Evolutionary conservation across 2,329 filamentous ascomycete genomes (phyloP).

Genomic region (Fusarium dlaminii): DNA sequence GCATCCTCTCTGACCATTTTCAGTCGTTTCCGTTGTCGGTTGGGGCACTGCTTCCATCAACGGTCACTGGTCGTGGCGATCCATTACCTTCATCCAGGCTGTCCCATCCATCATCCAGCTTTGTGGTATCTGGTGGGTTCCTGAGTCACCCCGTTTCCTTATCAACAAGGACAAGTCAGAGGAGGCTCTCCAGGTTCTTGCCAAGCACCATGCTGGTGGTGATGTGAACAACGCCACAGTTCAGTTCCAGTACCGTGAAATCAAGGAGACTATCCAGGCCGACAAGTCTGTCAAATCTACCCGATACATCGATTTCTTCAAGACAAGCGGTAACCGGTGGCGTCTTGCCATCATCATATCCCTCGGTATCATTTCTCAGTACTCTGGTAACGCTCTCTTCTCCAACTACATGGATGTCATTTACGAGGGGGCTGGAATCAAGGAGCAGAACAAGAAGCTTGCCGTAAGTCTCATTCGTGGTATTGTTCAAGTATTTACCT

Average conservation of each 20-base stretch:
- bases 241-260: constrained; percentile 73
- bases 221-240: constrained; percentile 67
- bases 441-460: constrained; percentile 63
- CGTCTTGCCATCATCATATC: constrained; percentile 69
- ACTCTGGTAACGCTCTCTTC: constrained; percentile 73
- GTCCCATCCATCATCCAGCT: constrained; percentile 70
- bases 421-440: constrained; percentile 70
- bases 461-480: constrained; percentile 49
- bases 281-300: constrained; percentile 62
- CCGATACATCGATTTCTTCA: constrained; percentile 68
- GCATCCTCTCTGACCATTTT: background rate
- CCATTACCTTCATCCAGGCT: constrained; percentile 71
- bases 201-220: constrained; percentile 71
- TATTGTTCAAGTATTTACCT: background rate
- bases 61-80: constrained; percentile 73
- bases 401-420: constrained; percentile 73
- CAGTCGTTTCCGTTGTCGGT: constrained; percentile 67
- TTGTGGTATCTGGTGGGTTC: constrained; percentile 72
- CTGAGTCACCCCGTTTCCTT: constrained; percentile 74
- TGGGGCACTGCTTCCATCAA: constrained; percentile 69
- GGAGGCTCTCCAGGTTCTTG: constrained; percentile 68
- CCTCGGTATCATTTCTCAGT: constrained; percentile 73
- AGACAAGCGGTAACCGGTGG: constrained; percentile 71
- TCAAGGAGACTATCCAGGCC: constrained; percentile 69
- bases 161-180: constrained; percentile 70